Evolutionary conservation across 179 eudicot genomes (phyloP).

Genomic region (Spinacia oleracea): DNA sequence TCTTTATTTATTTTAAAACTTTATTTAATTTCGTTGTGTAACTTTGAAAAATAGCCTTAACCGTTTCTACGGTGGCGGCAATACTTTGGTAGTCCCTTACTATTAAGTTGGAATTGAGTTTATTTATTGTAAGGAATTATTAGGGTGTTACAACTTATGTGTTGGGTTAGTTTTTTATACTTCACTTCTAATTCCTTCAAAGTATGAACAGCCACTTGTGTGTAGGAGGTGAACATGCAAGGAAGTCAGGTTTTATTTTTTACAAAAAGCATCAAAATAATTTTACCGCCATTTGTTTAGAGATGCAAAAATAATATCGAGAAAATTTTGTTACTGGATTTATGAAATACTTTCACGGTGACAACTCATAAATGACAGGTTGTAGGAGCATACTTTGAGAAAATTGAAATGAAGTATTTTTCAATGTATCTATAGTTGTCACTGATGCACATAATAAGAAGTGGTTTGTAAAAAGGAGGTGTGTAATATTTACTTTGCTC

Average conservation of each 20-base stretch:
- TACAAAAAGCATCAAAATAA: conserved; percentile 3
- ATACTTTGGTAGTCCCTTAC: too few relatives aligned
- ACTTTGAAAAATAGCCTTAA: too few relatives aligned
- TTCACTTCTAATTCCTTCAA: not conserved
- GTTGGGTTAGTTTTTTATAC: conserved; percentile 62
- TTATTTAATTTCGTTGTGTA: too few relatives aligned
- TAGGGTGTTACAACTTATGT: too few relatives aligned
- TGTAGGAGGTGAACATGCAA: not conserved
- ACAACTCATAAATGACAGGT: conserved; percentile 50
- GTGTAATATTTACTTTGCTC: conserved; percentile 3
- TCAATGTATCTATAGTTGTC: conserved; percentile 94
- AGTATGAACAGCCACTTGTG: not conserved
- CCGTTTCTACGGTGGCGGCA: too few relatives aligned
- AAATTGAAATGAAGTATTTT: conserved; percentile 83
- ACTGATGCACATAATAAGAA: conserved; percentile 69
- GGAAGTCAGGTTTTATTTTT: not conserved
- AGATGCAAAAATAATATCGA: not conserved
- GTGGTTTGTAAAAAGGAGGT: conserved; percentile 99
- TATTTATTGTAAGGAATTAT: too few relatives aligned
- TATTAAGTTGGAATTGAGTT: too few relatives aligned
- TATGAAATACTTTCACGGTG: not conserved
- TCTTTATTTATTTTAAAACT: too few relatives aligned
- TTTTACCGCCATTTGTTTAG: not conserved
- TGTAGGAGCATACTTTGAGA: conserved; percentile 91
- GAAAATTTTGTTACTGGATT: not conserved